phyloP scores from a whole-genome alignment of 805 yeast species.

The Candida insectalens region DNA sequence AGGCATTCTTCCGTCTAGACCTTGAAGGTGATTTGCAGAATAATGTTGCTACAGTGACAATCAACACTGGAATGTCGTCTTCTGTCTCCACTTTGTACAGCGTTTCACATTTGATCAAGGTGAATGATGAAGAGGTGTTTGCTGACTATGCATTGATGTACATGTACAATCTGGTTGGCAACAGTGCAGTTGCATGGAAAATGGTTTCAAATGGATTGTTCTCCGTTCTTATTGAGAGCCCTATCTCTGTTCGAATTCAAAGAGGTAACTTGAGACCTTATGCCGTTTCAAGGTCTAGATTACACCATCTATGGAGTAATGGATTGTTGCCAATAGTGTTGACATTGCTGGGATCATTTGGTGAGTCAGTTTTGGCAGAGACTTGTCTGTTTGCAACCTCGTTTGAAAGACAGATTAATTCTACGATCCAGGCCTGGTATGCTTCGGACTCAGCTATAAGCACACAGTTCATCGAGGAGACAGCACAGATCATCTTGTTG shows the following conservation, averaged over 20 bases:
- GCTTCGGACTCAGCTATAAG: conserved; percentile 40
- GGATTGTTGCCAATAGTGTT: conserved; percentile 67
- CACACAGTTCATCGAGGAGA: conserved; percentile 44
- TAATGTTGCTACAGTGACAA: conserved; percentile 42
- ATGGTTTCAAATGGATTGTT: conserved; percentile 58
- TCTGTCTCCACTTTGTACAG: conserved; percentile 59
- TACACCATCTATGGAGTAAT: conserved; percentile 79
- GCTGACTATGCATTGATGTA: conserved; percentile 66
- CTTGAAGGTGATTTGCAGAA: conserved; percentile 37
- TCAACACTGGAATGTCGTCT: conserved; percentile 50
- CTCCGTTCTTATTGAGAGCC: conserved; percentile 61
- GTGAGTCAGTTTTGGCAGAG: conserved; percentile 55
- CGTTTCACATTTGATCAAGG: conserved; percentile 49
- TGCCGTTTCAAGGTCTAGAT: conserved; percentile 28
- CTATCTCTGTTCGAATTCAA: conserved; percentile 58
- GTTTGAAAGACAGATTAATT: conserved; percentile 57
- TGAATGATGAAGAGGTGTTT: conserved; percentile 55
- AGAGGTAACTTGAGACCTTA: conserved; percentile 51
- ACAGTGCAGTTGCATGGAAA: conserved; percentile 55
- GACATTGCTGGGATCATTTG: conserved; percentile 50
- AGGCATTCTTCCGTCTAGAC: conserved; percentile 41
- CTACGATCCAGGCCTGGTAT: conserved; percentile 58
- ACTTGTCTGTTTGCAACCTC: conserved; percentile 49
- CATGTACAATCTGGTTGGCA: conserved; percentile 52
- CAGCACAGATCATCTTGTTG: conserved; percentile 57